phyloP scores from a whole-genome alignment of 2,329 filamentous ascomycete species.

The Thermochaetoides dissita region DNA sequence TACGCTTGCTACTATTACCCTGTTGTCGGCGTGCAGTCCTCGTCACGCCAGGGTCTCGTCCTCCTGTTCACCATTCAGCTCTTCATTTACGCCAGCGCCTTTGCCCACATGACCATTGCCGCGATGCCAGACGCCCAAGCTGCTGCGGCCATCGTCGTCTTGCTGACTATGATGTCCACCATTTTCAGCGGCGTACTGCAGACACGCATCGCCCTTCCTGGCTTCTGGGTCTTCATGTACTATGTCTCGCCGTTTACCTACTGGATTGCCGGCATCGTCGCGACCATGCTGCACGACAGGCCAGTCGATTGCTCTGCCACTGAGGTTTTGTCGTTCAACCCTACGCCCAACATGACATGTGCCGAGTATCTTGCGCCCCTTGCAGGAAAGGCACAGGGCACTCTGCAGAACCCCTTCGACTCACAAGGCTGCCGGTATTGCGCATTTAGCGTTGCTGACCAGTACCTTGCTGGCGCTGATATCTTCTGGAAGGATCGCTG shows the following conservation, averaged over 20 bases:
- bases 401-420: slow-evolving; percentile 46
- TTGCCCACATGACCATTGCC: slow-evolving; percentile 60
- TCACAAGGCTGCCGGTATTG: slow-evolving; percentile 52
- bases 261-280: slow-evolving; percentile 52
- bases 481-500: slow-evolving; percentile 43
- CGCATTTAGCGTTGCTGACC: slow-evolving; percentile 44
- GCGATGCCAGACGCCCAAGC: slow-evolving; percentile 56
- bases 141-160: slow-evolving; percentile 47
- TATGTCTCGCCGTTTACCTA: slow-evolving; percentile 54
- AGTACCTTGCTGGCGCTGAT: slow-evolving; percentile 35
- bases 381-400: slow-evolving; percentile 35
- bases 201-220: slow-evolving; percentile 41
- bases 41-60: slow-evolving; percentile 48
- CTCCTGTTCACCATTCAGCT: slow-evolving; percentile 52
- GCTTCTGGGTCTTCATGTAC: slow-evolving; percentile 72
- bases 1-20: slow-evolving; percentile 58
- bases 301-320: slow-evolving; percentile 34
- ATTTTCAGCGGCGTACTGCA: slow-evolving; percentile 54
- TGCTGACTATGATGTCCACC: slow-evolving; percentile 44
- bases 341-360: slow-evolving; percentile 50
- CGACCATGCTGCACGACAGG: slow-evolving; percentile 47
- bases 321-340: slow-evolving; percentile 52
- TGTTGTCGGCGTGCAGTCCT: slow-evolving; percentile 33
- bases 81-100: slow-evolving; percentile 57
- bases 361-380: slow-evolving; percentile 46